These are phyloP conservation scores for Fusarium veterinarium DNA, from an alignment of 2,329 filamentous ascomycete species.

Conservation along the genomic window DNA sequence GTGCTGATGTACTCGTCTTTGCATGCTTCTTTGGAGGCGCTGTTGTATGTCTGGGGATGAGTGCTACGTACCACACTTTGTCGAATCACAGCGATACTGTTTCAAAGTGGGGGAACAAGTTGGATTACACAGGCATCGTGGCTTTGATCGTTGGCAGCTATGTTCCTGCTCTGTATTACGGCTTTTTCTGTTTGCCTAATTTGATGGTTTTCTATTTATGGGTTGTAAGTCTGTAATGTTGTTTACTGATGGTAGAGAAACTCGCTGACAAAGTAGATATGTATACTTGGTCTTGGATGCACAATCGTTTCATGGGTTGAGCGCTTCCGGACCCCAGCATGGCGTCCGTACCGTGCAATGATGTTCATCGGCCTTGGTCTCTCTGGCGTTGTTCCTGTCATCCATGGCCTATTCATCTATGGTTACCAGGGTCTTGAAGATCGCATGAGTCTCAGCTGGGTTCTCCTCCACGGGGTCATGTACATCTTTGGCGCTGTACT, in stretches of 20 bases:
- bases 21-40: slow-evolving; percentile 83
- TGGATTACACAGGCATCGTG: slow-evolving; percentile 96
- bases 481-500: slow-evolving; percentile 89
- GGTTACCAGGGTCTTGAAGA: slow-evolving; percentile 73
- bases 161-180: slow-evolving; percentile 88
- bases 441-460: slow-evolving; percentile 83
- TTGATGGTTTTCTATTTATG: slow-evolving; percentile 79
- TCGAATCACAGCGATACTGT: slow-evolving; percentile 85
- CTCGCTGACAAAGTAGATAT: slow-evolving; percentile 69
- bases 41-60: slow-evolving; percentile 80
- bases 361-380: slow-evolving; percentile 93
- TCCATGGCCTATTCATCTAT: slow-evolving; percentile 78
- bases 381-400: slow-evolving; percentile 83
- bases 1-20: slow-evolving; percentile 77
- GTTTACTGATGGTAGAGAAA: not conserved
- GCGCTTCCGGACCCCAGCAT: slow-evolving; percentile 83
- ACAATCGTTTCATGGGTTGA: slow-evolving; percentile 81
- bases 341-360: slow-evolving; percentile 84
- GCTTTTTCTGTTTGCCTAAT: slow-evolving; percentile 76
- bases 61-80: slow-evolving; percentile 85
- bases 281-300: slow-evolving; percentile 79
- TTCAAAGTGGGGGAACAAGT: slow-evolving; percentile 86
- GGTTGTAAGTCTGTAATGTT: slow-evolving; percentile 65
- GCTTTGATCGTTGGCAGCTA: slow-evolving; percentile 91
- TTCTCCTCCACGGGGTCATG: slow-evolving; percentile 81